phyloP scores from a whole-genome alignment of 805 yeast genomes.

The Candida ovalis region DNA sequence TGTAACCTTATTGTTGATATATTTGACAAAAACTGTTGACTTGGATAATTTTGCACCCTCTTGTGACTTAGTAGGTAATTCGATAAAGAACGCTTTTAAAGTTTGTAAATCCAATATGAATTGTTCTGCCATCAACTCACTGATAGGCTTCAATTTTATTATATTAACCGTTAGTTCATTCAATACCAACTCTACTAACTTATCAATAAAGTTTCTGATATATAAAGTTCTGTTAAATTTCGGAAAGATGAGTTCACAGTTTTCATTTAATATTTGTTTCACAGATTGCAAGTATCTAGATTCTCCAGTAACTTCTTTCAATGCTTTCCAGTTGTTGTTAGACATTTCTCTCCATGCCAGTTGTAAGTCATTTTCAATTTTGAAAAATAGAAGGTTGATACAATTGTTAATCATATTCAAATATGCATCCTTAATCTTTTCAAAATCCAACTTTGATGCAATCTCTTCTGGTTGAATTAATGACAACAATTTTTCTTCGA shows the following conservation, averaged over 20 bases:
- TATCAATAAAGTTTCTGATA: conserved; percentile 70
- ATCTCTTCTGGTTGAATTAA: conserved; percentile 33
- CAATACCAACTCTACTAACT: conserved; percentile 62
- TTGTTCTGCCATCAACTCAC: conserved; percentile 74
- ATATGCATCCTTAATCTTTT: conserved; percentile 51
- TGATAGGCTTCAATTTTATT: conserved; percentile 60
- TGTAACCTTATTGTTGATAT: conserved; percentile 21
- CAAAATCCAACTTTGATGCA: conserved; percentile 47
- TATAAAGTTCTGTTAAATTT: conserved; percentile 67
- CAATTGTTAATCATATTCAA: conserved; percentile 55
- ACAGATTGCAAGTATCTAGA: conserved; percentile 67
- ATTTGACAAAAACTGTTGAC: conserved; percentile 23
- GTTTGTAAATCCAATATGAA: conserved; percentile 67
- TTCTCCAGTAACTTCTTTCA: conserved; percentile 64
- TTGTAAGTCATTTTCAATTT: conserved; percentile 57
- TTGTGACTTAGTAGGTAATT: conserved; percentile 43
- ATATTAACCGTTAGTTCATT: conserved; percentile 55
- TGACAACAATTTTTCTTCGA: conserved; percentile 56
- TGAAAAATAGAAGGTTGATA: conserved; percentile 50
- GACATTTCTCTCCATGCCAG: conserved; percentile 82
- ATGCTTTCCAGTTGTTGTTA: conserved; percentile 68
- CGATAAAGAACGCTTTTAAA: conserved; percentile 51
- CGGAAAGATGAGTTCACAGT: conserved; percentile 47
- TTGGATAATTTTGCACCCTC: conserved; percentile 30
- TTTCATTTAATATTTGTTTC: conserved; percentile 41